Evolutionary conservation across 2,329 filamentous ascomycete species (phyloP), one percentile per base, ranked within the genome.

Genomic region (Chrysosporium queenslandicum): DNA sequence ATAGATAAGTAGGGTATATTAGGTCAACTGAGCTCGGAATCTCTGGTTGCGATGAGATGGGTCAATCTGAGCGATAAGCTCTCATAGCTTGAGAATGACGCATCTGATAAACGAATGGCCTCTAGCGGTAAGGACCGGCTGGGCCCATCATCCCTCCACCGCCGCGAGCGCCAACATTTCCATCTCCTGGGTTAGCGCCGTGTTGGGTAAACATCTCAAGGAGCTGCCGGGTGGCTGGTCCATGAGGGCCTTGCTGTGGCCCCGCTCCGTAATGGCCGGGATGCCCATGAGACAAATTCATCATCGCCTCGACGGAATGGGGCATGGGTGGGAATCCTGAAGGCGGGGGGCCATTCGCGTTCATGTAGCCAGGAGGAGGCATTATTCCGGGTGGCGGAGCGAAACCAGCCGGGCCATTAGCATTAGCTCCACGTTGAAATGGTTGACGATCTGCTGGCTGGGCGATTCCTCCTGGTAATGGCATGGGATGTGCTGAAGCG

Each of bases 311-410:
- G 42, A 29, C 40, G 11, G 63, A 67, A 54, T 63, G 65, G 8
- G 64, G 64, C 67, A 71, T 67, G 20, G 67, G 68, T 50, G 67
- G 67, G 46, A 70, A 70, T 2, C 61, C 67, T 40, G 64, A 63
- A 4, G 41, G 41, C 3, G 65, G 67, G 37, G 67, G 69, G 1
- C 63, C 68, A 43, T 68, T 70, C 63, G 60, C 60, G 54, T 58
- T 60, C 61, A 73, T 67, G 54, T 72, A 74, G 21, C 70, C 71
- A 2, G 70, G 71, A 21, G 70, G 71, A 25, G 70, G 70, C 60
- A 70, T 69, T 67, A 72, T 72, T 45, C 69, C 70, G 4, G 70
- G 70, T 11, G 70, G 70, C n/a, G 49, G 49, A 46, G 62, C 65
- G 48, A 64, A 67, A 27, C 58, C 62, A 12, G 60, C 56, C 4